Conservation (phyloP, 306 rosid genomes). For the Morella rubra region DNA sequence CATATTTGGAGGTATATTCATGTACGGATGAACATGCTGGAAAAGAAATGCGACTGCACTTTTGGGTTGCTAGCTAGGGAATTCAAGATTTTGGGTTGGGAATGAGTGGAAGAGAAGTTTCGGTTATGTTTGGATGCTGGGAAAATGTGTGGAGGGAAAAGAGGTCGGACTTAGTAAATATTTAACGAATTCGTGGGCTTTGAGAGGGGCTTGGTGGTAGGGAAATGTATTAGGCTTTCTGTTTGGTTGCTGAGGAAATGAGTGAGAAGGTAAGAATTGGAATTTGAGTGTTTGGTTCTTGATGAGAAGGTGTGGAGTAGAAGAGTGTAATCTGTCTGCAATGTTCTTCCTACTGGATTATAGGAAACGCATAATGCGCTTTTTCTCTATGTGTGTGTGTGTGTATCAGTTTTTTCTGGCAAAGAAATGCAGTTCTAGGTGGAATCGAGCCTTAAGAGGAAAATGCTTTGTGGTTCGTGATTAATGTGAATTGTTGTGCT, state of each 20-base stretch:
- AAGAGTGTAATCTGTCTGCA: neutral
- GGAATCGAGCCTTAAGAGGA: neutral
- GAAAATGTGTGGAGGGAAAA: too few relatives aligned
- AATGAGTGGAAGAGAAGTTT: neutral
- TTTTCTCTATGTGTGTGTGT: too few relatives aligned
- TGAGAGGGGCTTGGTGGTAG: slow-evolving; percentile 7
- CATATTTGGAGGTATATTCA: too few relatives aligned
- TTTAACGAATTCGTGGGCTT: slow-evolving; percentile 15
- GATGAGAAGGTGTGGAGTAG: neutral
- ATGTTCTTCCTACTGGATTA: neutral
- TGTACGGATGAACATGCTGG: neutral
- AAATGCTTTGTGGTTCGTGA: neutral
- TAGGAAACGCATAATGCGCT: neutral
- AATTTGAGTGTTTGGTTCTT: too few relatives aligned
- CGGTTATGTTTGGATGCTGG: neutral
- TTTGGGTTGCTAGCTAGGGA: neutral
- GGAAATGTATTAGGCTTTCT: neutral
- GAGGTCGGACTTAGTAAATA: neutral
- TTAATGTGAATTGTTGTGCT: neutral
- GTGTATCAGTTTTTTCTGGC: neutral
- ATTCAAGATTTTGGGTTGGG: slow-evolving; percentile 5
- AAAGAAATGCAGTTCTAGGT: neutral
- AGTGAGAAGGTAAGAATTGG: slow-evolving; percentile 6
- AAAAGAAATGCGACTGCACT: neutral
- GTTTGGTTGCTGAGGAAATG: slow-evolving; percentile 4